Evolutionary conservation across 2,329 filamentous ascomycete species (phyloP), one percentile per base, ranked within the genome.

Genomic region (Microdochium paspali): DNA sequence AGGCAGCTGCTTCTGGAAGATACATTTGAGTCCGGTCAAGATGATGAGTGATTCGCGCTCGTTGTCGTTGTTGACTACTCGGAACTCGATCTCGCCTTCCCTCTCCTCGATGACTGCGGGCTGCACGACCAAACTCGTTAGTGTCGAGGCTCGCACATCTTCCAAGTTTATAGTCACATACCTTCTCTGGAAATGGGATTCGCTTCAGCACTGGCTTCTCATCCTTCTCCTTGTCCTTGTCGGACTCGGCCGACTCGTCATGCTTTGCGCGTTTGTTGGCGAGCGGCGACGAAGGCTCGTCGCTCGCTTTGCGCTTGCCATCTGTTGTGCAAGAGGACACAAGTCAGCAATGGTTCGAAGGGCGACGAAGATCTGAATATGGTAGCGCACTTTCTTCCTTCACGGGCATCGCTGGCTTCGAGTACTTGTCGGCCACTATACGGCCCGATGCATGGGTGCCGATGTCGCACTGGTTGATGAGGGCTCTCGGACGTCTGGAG

Each of bases 1-100:
- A 0, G 93, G 93, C 5, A 98, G 75, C 62, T 98, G 93, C 58
- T 97, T 97, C 64, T 98, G 93, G 60, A 98, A 97, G 54, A 98
- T 94, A 62, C 90, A 95, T 64, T 97, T 98, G 47, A 98, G 74
- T 13, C 93, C 93, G 0, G 91, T 96, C 50, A 98, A 75, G 57
- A 98, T 94, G 61, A 97, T 94, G 55, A 90, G 83, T 61, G 87
- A 94, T 60, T 95, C 89, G 54, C 85, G 80, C 31, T 83, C 77
- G 58, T 87, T 86, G 61, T 98, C 93, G 62, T 98, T 98, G 74
- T 97, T 97, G 59, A 98, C 93, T 6, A 97, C 93, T 44, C 90
- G 84, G 65, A 97, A 97, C 65, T 97, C 90, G 56, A 98, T 97
- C 54, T 95, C 88, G 60, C 90, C 90, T 61, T 84, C 87, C 58